Evolutionary conservation across 2,329 filamentous ascomycete genomes (phyloP).

Genomic region (Aspergillus ustus): DNA sequence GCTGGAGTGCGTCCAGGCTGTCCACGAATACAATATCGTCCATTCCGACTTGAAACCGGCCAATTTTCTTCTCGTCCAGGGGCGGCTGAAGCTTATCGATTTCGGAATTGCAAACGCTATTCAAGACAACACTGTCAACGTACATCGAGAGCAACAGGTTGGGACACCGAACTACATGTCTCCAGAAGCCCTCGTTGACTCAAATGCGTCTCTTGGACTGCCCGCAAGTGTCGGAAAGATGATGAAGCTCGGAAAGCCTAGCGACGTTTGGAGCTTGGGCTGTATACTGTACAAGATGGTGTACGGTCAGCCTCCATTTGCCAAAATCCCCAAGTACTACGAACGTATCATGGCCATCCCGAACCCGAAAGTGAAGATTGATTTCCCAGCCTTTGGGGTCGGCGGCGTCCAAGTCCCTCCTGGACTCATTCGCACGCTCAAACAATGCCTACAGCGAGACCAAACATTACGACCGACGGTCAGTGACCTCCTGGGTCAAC

Average conservation of each 20-base stretch:
- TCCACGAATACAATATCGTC: conserved; percentile 89
- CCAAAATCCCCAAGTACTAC: conserved; percentile 86
- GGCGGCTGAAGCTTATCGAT: conserved; percentile 92
- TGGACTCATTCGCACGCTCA: conserved; percentile 60
- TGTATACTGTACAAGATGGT: conserved; percentile 99
- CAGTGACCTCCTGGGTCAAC: conserved; percentile 58
- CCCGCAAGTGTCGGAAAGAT: conserved; percentile 64
- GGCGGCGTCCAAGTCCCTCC: conserved; percentile 58
- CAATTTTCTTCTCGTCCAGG: conserved; percentile 92
- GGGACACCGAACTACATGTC: conserved; percentile 99
- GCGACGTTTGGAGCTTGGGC: conserved; percentile 93
- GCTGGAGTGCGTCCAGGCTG: conserved; percentile 90
- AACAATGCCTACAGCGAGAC: conserved; percentile 63
- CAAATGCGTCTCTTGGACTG: conserved; percentile 66
- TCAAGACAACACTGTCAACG: conserved; percentile 94
- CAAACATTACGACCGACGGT: conserved; percentile 61
- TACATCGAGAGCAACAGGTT: conserved; percentile 92
- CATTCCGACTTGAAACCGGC: conserved; percentile 97
- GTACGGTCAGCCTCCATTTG: conserved; percentile 95
- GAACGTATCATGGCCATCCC: conserved; percentile 69
- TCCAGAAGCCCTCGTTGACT: conserved; percentile 89
- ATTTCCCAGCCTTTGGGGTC: conserved; percentile 51
- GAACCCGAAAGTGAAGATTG: conserved; percentile 54
- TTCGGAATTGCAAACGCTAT: conserved; percentile 99
- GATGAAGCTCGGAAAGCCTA: conserved; percentile 95